Conservation (phyloP, 2,329 filamentous ascomycete species). For the Plenodomus tracheiphilus region DNA sequence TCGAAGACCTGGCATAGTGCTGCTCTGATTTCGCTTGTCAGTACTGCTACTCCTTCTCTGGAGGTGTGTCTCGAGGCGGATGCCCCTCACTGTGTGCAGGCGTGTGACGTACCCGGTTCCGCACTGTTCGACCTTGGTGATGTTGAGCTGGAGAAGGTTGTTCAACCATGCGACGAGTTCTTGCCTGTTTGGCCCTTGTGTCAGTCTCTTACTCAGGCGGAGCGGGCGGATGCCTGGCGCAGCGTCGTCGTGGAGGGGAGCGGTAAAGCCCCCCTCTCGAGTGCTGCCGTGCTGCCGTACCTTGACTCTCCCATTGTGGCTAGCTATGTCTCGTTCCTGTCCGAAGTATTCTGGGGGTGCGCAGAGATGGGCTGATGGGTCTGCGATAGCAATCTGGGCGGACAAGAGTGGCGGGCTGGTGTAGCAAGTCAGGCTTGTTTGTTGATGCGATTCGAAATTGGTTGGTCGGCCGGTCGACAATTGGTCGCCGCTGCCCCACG, state of each 20-base stretch:
- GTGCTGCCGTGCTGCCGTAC: conserved; percentile 41
- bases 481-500: conserved; percentile 23
- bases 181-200: conserved; percentile 66
- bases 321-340: conserved; percentile 7
- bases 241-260: too few species aligned
- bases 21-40: conserved; percentile 62
- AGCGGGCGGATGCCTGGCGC: too few species aligned
- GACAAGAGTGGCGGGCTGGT: conserved; percentile 6
- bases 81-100: conserved; percentile 22
- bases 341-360: conserved; percentile 3
- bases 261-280: conserved; percentile 13
- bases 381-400: conserved; percentile 9
- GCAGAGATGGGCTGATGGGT: conserved; percentile 5
- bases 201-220: conserved; percentile 12
- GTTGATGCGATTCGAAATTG: conserved; percentile 23
- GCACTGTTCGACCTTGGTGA: conserved; percentile 98
- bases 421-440: conserved; percentile 24
- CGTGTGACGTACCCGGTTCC: conserved; percentile 80
- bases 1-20: conserved; percentile 97
- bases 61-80: conserved; percentile 3
- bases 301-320: conserved; percentile 66
- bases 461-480: conserved; percentile 18
- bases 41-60: conserved; percentile 9
- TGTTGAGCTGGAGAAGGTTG: conserved; percentile 94
- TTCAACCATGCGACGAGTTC: conserved; percentile 97